Base-by-base conservation (phyloP, 1,139 yeast genomes). In the Saccharomycopsis hybrid region DNA sequence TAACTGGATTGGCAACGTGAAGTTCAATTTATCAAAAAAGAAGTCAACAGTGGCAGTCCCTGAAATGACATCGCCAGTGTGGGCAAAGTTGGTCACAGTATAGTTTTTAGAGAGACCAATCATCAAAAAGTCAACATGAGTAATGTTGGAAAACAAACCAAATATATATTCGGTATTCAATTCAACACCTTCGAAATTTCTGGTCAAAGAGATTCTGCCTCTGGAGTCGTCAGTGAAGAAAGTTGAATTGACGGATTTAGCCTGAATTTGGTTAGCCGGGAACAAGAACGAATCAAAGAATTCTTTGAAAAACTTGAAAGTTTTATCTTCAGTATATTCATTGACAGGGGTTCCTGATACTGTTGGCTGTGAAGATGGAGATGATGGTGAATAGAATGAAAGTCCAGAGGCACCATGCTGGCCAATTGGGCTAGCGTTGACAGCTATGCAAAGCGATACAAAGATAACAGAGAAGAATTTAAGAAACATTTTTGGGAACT, bases 101-200 rank as follows among this genome's bases (percentile, higher is more conserved):
- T 51, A 55, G 18, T 46, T 32, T 1, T 39, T 44, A 2, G 58
- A 57, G 33, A 49, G 51, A 8, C 59, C 61, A 37, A 51, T 43
- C 37, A 58, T 44, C 36, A 55, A 54, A 5, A 49, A 44, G 18
- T 41, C 27, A n/a, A 51, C 54, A 32, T 43, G 38, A 27, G 46
- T 48, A 11, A 47, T 38, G 7, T 48, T 38, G 8, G 52, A 43
- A 38, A 59, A 59, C n/a, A 58, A 38, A 5, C 60, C 62, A 49
- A 58, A 59, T 25, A 58, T 35, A 41, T 58, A 59, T 41, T 58
- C 61, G 18, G 61, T 59, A 43, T 58, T 58, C 45, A 58, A 52
- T 48, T 59, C 61, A 18, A 41, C 47, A 9, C 60, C 61, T 13
- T 44, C 53, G 32, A 51, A 59, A 11, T 52, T 46, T 52, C 62